Percentiles rank a stretch among this genome's conserved stretches.
These are phyloP conservation scores for Nigrospora oryzae DNA, from an alignment of 2,329 filamentous ascomycete species.

Conservation along the genomic window DNA sequence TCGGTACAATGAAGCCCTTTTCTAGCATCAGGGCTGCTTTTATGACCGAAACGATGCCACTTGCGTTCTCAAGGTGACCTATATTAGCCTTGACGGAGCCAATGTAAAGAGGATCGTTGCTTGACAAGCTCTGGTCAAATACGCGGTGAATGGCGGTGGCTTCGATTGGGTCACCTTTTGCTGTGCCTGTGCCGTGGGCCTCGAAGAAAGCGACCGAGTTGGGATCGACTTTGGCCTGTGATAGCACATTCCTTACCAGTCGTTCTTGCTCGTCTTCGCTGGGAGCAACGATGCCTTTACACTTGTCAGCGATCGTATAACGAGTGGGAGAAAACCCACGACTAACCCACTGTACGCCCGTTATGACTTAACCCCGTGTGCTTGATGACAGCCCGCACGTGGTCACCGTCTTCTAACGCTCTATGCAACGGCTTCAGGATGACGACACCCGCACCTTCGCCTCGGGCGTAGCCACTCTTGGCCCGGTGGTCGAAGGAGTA, in stretches of 20 bases:
- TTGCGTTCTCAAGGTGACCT: conserved; percentile 23
- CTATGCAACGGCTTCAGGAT: conserved; percentile 22
- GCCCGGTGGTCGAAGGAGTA: conserved; percentile 19
- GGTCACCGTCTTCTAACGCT: conserved; percentile 22
- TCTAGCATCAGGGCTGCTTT: conserved; percentile 28
- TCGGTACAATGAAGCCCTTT: conserved; percentile 32
- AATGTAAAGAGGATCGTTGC: conserved; percentile 18
- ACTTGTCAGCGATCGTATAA: too few species aligned
- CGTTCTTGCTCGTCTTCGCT: conserved; percentile 17
- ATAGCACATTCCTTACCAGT: conserved; percentile 18
- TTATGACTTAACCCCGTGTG: conserved; percentile 16
- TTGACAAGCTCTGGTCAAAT: conserved; percentile 16
- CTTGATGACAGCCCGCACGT: conserved; percentile 23
- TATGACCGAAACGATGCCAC: conserved; percentile 22
- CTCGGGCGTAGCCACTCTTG: conserved; percentile 20
- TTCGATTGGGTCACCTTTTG: conserved; percentile 37
- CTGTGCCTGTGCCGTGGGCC: conserved; percentile 38
- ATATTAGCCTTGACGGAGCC: conserved; percentile 29
- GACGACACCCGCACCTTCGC: conserved; percentile 22
- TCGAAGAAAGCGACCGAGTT: conserved; percentile 25
- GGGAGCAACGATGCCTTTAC: conserved; percentile 17
- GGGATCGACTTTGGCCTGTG: conserved; percentile 2
- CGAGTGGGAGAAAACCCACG: too few species aligned
- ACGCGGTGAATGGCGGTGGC: conserved; percentile 28
- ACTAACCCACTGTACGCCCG: conserved; percentile 6